phyloP scores from a whole-genome alignment of 78 protist species.

The Goniomonas avonlea region DNA sequence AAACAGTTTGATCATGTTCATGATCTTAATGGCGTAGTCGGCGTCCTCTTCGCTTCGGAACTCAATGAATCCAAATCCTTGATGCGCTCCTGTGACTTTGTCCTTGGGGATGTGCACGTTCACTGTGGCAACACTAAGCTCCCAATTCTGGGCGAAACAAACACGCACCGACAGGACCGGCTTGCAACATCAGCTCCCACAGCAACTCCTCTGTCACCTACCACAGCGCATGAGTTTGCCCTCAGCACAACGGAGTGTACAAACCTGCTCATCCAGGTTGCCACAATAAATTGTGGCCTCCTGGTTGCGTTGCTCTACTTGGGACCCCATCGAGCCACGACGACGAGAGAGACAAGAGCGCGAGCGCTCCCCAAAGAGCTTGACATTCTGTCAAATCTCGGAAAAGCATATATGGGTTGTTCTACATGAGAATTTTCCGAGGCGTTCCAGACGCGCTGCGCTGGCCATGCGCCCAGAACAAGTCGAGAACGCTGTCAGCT shows the following conservation, averaged over 20 bases:
- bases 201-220: slow-evolving; percentile 79
- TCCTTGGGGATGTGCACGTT: slow-evolving; percentile 91
- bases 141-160: not conserved
- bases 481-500: too few relatives aligned
- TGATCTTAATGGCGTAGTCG: slow-evolving; percentile 83
- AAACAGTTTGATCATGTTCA: slow-evolving; percentile 79
- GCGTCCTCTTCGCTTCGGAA: slow-evolving; percentile 85
- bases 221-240: too few relatives aligned
- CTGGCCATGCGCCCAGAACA: too few relatives aligned
- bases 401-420: too few relatives aligned
- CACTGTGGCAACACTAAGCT: not conserved
- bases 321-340: too few relatives aligned
- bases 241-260: too few relatives aligned
- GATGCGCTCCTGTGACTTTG: slow-evolving; percentile 70
- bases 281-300: slow-evolving; percentile 93
- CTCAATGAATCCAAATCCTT: slow-evolving; percentile 92
- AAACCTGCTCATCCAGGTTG: slow-evolving; percentile 67
- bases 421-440: too few relatives aligned
- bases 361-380: too few relatives aligned
- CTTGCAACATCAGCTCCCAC: slow-evolving; percentile 90
- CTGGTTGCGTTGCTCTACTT: slow-evolving; percentile 55
- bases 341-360: too few relatives aligned
- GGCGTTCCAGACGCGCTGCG: too few relatives aligned
- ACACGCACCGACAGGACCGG: not conserved
- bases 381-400: too few relatives aligned